Percentiles rank a stretch among this genome's conserved stretches.
phyloP scores from a whole-genome alignment of 2,329 filamentous ascomycete genomes.

The Neofusicoccum laricinum region DNA sequence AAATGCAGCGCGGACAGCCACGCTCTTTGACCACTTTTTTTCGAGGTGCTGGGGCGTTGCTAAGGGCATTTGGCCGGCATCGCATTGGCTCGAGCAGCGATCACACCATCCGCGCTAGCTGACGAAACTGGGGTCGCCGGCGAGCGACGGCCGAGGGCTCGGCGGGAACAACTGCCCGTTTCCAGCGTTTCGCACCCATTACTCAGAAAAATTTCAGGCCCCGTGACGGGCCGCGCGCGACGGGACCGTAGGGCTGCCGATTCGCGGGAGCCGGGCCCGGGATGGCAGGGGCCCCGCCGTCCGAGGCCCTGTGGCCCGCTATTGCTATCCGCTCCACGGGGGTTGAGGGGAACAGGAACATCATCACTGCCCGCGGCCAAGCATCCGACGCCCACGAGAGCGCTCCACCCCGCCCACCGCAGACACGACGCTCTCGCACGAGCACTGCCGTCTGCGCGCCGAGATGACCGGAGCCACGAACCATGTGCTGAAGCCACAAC shows the following conservation, averaged over 20 bases:
- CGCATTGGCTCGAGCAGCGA: conserved; percentile 14
- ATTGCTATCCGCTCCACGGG: background rate
- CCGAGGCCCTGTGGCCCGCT: background rate
- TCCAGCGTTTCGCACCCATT: background rate
- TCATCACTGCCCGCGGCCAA: conserved; percentile 2
- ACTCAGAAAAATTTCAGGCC: conserved; percentile 7
- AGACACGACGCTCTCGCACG: conserved; percentile 32
- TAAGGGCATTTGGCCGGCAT: conserved; percentile 11
- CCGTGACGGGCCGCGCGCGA: background rate
- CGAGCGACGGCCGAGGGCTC: conserved; percentile 7
- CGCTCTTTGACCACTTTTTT: conserved; percentile 18
- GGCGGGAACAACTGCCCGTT: conserved; percentile 5
- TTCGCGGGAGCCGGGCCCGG: background rate
- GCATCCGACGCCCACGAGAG: background rate
- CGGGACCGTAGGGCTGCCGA: conserved; percentile 1
- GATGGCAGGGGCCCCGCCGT: background rate
- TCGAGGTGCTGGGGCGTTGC: conserved; percentile 10
- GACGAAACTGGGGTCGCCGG: conserved; percentile 4
- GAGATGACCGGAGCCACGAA: conserved; percentile 34
- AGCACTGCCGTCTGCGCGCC: conserved; percentile 25
- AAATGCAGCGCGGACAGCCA: conserved; percentile 11
- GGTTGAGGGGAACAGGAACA: background rate
- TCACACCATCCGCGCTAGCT: conserved; percentile 16
- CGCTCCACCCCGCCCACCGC: background rate
- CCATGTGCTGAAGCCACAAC: conserved; percentile 35